These are phyloP conservation scores for Penicillium sp. DNA, from an alignment of 2,329 filamentous ascomycete species.

Conservation along the genomic window DNA sequence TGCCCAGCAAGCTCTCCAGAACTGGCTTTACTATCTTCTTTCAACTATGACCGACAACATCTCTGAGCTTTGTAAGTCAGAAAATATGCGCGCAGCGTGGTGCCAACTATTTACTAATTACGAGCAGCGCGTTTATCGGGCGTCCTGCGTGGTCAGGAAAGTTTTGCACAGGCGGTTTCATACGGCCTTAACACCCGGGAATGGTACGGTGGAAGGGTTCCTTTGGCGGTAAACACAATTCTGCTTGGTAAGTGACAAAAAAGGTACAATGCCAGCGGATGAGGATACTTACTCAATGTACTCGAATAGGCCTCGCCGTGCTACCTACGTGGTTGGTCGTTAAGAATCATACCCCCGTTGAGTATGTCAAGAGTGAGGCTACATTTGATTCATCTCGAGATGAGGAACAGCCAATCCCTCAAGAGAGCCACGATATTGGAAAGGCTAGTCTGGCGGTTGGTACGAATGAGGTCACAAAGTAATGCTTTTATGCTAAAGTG, in stretches of 20 bases:
- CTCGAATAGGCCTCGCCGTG: conserved; percentile 23
- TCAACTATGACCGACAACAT: conserved; percentile 59
- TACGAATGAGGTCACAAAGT: not conserved
- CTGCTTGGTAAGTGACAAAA: conserved; percentile 27
- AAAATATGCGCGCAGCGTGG: not conserved
- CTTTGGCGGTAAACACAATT: conserved; percentile 44
- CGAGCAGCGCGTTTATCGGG: conserved; percentile 43
- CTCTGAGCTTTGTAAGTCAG: conserved; percentile 44
- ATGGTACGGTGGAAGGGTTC: conserved; percentile 47
- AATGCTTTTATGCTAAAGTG: not conserved
- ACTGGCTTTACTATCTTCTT: conserved; percentile 59
- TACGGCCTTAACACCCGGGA: conserved; percentile 47
- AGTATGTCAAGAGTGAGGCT: conserved; percentile 8
- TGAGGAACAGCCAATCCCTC: not conserved
- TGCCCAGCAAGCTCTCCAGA: conserved; percentile 55
- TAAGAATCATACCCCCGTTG: conserved; percentile 21
- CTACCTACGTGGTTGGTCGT: conserved; percentile 33
- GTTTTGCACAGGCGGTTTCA: conserved; percentile 47
- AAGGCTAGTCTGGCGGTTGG: not conserved
- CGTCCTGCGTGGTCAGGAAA: conserved; percentile 49
- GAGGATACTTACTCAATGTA: not conserved
- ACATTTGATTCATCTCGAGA: not conserved
- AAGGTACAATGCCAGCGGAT: not conserved
- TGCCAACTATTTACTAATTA: conserved; percentile 5
- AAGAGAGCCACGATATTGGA: not conserved